These are phyloP conservation scores for Protostelium mycophagum DNA, from an alignment of 78 protist genomes.

Conservation along the genomic window DNA sequence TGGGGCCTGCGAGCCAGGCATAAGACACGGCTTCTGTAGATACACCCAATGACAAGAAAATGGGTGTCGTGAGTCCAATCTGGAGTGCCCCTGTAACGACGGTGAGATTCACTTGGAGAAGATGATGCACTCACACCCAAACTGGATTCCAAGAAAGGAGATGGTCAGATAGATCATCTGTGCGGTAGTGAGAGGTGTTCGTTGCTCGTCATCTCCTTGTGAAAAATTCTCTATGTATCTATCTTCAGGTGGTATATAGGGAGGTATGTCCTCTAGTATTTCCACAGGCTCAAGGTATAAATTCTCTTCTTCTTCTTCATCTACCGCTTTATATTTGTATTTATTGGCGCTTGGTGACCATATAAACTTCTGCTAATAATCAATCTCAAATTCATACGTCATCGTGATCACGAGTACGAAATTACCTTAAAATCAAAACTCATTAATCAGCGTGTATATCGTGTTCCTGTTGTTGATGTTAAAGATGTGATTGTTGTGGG, in stretches of 20 bases:
- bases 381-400: background rate
- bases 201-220: background rate
- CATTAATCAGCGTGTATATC: background rate
- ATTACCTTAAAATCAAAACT: background rate
- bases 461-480: background rate
- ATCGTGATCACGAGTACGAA: background rate
- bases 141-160: conserved; percentile 52
- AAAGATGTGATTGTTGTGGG: background rate
- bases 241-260: background rate
- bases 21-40: conserved; percentile 25
- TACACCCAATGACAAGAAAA: conserved; percentile 49
- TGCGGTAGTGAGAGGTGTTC: background rate
- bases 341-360: background rate
- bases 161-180: conserved; percentile 26
- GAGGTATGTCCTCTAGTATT: background rate
- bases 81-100: conserved; percentile 57
- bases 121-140: conserved; percentile 39
- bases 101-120: too few relatives aligned
- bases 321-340: background rate
- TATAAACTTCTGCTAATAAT: background rate
- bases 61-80: conserved; percentile 59
- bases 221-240: too few relatives aligned
- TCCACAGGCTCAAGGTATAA: background rate
- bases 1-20: conserved; percentile 67
- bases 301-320: background rate